Conservation (phyloP, 768 basidiomycete species). For the Russula ochroleuca region DNA sequence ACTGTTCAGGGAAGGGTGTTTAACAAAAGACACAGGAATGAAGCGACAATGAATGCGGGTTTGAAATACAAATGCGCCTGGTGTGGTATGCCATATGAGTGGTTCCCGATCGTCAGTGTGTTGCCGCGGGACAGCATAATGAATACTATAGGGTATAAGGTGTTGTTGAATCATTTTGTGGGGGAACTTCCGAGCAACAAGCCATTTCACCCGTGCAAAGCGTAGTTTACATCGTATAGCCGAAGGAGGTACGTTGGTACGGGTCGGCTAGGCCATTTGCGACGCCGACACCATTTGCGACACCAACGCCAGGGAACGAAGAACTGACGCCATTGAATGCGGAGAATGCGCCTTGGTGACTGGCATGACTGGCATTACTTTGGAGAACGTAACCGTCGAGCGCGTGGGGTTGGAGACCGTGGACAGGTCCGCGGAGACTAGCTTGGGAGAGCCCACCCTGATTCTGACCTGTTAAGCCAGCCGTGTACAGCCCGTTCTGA, state of each 20-base stretch:
- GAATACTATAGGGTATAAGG: constrained; percentile 31
- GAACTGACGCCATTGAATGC: constrained; percentile 49
- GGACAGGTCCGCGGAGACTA: constrained; percentile 43
- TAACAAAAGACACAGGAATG: constrained; percentile 36
- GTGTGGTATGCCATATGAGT: constrained; percentile 36
- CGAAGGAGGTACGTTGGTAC: constrained; percentile 69
- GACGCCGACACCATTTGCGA: constrained; percentile 44
- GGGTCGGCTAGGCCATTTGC: constrained; percentile 61
- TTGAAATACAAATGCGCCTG: constrained; percentile 40
- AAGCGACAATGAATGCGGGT: constrained; percentile 32
- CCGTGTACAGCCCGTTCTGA: constrained; percentile 59
- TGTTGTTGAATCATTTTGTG: constrained; percentile 20
- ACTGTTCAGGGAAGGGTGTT: constrained; percentile 29
- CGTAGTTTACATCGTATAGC: constrained; percentile 69
- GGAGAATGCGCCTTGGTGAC: constrained; percentile 54
- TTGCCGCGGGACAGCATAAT: constrained; percentile 29
- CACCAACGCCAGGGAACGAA: constrained; percentile 44
- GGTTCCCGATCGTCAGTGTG: constrained; percentile 30
- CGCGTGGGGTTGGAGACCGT: constrained; percentile 60
- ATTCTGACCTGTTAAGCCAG: constrained; percentile 54
- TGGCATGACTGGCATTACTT: constrained; percentile 62
- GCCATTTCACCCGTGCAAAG: constrained; percentile 11
- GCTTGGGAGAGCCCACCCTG: constrained; percentile 41
- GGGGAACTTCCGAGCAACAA: constrained; percentile 13
- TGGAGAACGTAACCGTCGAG: constrained; percentile 83